Evolutionary conservation across 345 rosid genomes (phyloP), one percentile per base, ranked within the genome.

Genomic region (Raphanus raphanistrum): DNA sequence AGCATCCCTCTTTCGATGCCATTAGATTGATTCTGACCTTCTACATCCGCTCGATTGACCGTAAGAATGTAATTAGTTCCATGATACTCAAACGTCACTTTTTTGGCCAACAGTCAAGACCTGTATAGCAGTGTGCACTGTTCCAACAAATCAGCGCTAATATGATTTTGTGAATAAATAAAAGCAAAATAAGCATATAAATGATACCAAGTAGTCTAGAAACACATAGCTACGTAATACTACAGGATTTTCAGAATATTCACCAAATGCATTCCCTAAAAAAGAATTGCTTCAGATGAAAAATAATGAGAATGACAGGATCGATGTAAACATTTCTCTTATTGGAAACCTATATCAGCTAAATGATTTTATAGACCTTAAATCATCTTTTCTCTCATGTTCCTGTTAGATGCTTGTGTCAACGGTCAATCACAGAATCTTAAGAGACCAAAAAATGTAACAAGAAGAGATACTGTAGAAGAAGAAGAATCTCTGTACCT

Each of bases 81-180:
- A 70, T 88, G 98, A 82, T 88, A 91, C 83, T 93, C 97, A 65
- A 92, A 95, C 29, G 94, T 77, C 48, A 85, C 98, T 74, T 84
- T 84, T 89, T 84, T 95, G 99, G 57, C 99, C 98, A 0, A 85
- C 84, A 15, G 97, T 92, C 96, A 95, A 81, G 83, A 95, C 89
- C 99, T 95, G 89, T 79, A 85, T 79, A 85, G 38, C 63, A 70
- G 73, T 31, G 72, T 31, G 64, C 10, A 58, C 70, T 45, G 21
- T 45, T 69, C 45, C 54, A 74, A 69, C 6, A 11, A 55, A 43
- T 68, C 27, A 69, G 60, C 32, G 17, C 21, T 17, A 17, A 5
- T 54, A 57, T 32, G 55, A 63, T 43, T 29, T 31, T 6, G 68
- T 43, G 32, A 73, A 28, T 36, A 70, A 17, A 43, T 17, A 43